Conservation (phyloP, 164 flowering plant species). For the Vitis labrusca region DNA sequence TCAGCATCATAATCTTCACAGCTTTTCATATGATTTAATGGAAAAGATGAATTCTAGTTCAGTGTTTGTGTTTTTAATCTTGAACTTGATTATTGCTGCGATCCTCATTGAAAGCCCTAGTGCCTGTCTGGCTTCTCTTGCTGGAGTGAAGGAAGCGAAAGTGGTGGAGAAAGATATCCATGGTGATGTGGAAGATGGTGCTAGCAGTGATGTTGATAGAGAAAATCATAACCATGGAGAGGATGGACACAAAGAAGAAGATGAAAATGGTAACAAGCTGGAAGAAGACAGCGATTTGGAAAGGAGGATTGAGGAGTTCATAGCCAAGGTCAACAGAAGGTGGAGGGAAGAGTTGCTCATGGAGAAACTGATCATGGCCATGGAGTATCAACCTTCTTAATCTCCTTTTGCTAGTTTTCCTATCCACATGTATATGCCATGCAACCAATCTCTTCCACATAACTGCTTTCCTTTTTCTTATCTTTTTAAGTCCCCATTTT, state of each 20-base stretch:
- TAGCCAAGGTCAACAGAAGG: constrained; percentile 14
- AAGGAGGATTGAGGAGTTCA: constrained; percentile 25
- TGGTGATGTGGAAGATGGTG: constrained; percentile 5
- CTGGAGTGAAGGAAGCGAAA: constrained; percentile 1
- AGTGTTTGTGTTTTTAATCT: constrained; percentile 16
- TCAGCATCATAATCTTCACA: constrained; percentile 4
- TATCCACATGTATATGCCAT: too few relatives aligned
- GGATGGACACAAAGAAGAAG: too few relatives aligned
- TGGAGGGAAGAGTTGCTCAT: constrained; percentile 18
- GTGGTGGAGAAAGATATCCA: constrained; percentile 2
- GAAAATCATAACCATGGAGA: not conserved
- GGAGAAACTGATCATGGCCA: constrained; percentile 9
- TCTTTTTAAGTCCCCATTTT: too few relatives aligned
- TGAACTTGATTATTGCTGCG: constrained; percentile 12
- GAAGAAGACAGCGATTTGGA: constrained; percentile 15
- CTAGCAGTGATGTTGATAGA: not conserved
- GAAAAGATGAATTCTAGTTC: constrained; percentile 9
- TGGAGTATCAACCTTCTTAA: too few relatives aligned
- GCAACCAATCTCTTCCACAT: too few relatives aligned
- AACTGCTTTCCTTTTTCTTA: too few relatives aligned
- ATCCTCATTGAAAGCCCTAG: constrained; percentile 12
- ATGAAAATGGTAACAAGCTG: too few relatives aligned
- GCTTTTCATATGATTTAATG: constrained; percentile 6
- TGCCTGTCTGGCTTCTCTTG: constrained; percentile 10
- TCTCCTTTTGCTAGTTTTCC: too few relatives aligned